Base-by-base conservation (phyloP, 805 yeast genomes). In the Saccharomyces eubayanus region DNA sequence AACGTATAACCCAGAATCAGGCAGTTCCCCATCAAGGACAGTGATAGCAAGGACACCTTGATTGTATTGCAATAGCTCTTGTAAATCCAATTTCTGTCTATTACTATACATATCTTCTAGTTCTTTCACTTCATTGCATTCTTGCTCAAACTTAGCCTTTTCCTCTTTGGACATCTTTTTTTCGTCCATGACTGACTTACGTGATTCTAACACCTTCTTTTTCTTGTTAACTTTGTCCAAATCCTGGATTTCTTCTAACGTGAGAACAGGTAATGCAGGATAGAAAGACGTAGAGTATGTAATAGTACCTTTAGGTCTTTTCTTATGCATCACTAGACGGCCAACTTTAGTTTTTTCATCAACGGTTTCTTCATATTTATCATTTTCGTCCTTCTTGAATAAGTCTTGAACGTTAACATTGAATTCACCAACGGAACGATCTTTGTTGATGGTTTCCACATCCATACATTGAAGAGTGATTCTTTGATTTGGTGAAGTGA, bases 381-480 rank as follows among this genome's bases (percentile, higher is more conserved):
- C 96, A 56, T 85, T 74, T 21, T 71, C 72, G 55, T 76, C 76
- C 65, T 80, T 84, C 57, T 80, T 78, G 65, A 92, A 82, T 61
- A 89, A 72, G 28, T 84, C 88, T 52, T 77, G 75, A 57, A 88
- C 74, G 62, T 82, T 80, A 21, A 94, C 72, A 62, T 84, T 85
- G 72, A 88, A 85, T 2, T 85, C 78, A 51, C 99, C 99, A 49
- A 94, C 78, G 4, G 95, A 81, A 63, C 97, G 82, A 70, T 94
- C 99, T 46, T 82, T 80, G n/a, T 85, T 80, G 52, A 73, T 78
- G 55, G 78, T 79, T 72, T 91, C 92, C 31, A 86, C 87, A 72
- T 94, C 98, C 96, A 94, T 87, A 6, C 84, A 95, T 67, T 94
- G 98, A 53, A 94, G 68, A 1, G 91, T 83, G 57, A 94, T 71